Conservation (phyloP, 1,284 basidiomycete species). For the Apiotrichum domesticum region DNA sequence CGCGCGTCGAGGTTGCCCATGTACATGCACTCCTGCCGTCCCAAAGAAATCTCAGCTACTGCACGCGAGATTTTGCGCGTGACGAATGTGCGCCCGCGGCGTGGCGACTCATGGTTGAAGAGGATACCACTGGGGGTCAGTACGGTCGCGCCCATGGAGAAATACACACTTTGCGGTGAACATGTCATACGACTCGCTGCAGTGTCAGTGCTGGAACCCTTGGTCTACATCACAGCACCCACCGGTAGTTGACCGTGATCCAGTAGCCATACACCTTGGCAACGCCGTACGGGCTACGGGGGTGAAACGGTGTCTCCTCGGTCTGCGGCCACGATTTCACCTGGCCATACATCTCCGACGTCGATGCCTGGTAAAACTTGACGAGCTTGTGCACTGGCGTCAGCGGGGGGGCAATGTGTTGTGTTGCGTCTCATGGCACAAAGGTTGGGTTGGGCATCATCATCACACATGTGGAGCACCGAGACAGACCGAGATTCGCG, state of each 20-base stretch:
- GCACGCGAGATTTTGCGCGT: slow-evolving; percentile 86
- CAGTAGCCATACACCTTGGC: slow-evolving; percentile 63
- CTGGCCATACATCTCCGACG: slow-evolving; percentile 87
- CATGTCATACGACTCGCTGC: slow-evolving; percentile 82
- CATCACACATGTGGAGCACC: no score
- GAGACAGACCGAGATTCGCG: no score
- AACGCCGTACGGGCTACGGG: slow-evolving; percentile 82
- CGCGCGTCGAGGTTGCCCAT: slow-evolving; percentile 84
- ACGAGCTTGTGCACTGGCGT: slow-evolving; percentile 26
- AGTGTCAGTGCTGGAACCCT: not conserved
- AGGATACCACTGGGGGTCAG: slow-evolving; percentile 62
- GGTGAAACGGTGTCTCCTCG: slow-evolving; percentile 90
- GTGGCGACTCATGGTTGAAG: slow-evolving; percentile 91
- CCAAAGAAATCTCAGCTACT: slow-evolving; percentile 77
- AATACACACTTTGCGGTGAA: slow-evolving; percentile 52
- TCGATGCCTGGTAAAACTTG: slow-evolving; percentile 64
- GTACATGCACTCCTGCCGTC: slow-evolving; percentile 78
- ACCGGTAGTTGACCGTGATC: slow-evolving; percentile 27
- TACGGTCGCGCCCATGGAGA: no score
- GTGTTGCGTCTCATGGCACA: not conserved
- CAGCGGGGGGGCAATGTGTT: not conserved
- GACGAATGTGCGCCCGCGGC: slow-evolving; percentile 84
- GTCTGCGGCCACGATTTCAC: slow-evolving; percentile 84
- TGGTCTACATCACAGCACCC: not conserved
- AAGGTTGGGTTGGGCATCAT: no score